Evolutionary conservation across 169 alveolate species (phyloP).

Genomic region (Plasmodium relictum): DNA sequence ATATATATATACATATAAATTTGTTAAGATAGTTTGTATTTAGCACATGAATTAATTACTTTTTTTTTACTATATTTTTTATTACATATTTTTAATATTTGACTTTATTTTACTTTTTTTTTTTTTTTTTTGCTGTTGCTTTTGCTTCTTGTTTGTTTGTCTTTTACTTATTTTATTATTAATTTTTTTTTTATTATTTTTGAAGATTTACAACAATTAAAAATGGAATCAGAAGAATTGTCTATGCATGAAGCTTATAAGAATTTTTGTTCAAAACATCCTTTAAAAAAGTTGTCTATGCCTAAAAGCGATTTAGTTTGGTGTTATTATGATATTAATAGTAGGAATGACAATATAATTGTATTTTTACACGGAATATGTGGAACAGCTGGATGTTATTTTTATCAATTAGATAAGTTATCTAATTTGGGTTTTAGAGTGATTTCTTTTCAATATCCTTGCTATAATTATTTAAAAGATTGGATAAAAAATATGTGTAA

Average conservation of each 20-base stretch:
- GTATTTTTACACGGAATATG: constrained; percentile 86
- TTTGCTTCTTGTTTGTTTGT: neutral
- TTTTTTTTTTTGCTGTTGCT: too few relatives aligned
- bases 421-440: constrained; percentile 83
- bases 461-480: constrained; percentile 81
- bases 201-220: neutral
- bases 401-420: constrained; percentile 79
- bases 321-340: constrained; percentile 83
- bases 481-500: constrained; percentile 85
- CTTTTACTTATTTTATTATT: neutral
- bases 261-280: constrained; percentile 79
- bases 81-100: neutral
- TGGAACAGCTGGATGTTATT: constrained; percentile 89
- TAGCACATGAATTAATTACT: too few relatives aligned
- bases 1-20: neutral
- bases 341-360: constrained; percentile 52
- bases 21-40: too few relatives aligned
- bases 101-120: neutral
- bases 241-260: constrained; percentile 83
- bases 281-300: constrained; percentile 84
- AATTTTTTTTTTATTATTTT: constrained; percentile 1
- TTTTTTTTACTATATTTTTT: neutral
- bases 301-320: constrained; percentile 85
- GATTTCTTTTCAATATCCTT: constrained; percentile 87
- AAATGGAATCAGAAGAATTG: constrained; percentile 36